Base-by-base conservation (phyloP, 2,329 filamentous ascomycete species). In the Aulographum hederae region DNA sequence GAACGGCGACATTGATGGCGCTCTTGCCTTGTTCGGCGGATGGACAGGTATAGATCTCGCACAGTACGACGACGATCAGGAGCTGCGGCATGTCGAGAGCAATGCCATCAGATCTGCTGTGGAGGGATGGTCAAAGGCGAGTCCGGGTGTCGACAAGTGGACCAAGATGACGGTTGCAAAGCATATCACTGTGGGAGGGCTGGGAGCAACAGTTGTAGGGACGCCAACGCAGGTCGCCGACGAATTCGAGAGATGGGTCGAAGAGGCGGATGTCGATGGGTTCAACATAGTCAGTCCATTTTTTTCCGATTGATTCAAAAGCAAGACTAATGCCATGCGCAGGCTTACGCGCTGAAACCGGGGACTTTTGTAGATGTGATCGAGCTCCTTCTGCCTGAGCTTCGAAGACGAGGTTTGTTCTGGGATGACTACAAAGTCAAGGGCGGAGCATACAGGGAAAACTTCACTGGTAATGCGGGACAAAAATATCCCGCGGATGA, bases 21-120 rank as follows among this genome's bases (percentile, higher is more conserved):
- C 74, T 0, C 46, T 80, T 34, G 71, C 75, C 2, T 50, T 81
- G 13, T 82, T 81, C 41, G 73, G 74, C 14, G 77, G 77, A 2
- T 82, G 76, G 75, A 80, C 76, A 0, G 77, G 72, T 0, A 72
- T 75, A 29, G 68, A 78, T 44, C 51, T 77, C 16, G 56, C 60
- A 5, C 53, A 61, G 27, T 76, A 74, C 39, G 63, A 54, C 0
- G 70, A 76, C 17, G 70, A 76, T 26, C 63, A 76, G 43, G 72
- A 77, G 45, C 50, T 77, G 31, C 52, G 69, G 10, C 55, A 67
- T 33, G 67, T 73, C n/a, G 61, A 71, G 46, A 65, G 63, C 37
- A 69, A 73, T 45, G 69, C 68, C 0, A 69, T 73, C 31, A 63
- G 57, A 34, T 67, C 63, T 8, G 65, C 62, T 0, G 63, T 71